Evolutionary conservation across 129 eudicot genomes (phyloP).

Genomic region (Gnaphalium uliginosum): DNA sequence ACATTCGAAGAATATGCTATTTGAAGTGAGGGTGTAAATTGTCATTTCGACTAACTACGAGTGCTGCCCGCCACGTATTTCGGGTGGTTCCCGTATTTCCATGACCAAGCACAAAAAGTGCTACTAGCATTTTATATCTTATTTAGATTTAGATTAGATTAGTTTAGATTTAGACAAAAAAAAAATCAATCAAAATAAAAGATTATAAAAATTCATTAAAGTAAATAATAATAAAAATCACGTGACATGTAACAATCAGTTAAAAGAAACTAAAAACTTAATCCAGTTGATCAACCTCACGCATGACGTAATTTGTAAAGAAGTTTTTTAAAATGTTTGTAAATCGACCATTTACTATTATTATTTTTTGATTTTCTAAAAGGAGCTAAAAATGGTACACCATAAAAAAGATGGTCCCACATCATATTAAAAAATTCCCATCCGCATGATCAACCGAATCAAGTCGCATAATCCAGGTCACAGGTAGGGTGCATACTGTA

Average conservation of each 20-base stretch:
- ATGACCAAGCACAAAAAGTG: background rate
- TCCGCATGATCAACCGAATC: slow-evolving; percentile 5
- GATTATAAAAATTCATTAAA: no score
- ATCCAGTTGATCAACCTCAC: no score
- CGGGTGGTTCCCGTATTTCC: background rate
- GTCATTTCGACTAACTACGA: slow-evolving; percentile 14
- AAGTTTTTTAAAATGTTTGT: no score
- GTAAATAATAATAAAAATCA: no score
- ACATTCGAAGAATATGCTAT: slow-evolving; percentile 27
- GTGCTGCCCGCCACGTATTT: slow-evolving; percentile 20
- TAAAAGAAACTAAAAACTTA: no score
- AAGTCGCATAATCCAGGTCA: background rate
- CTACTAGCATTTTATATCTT: no score
- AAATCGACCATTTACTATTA: no score
- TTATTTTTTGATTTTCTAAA: background rate
- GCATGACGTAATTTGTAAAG: no score
- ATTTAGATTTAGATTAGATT: no score
- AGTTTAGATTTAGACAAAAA: no score
- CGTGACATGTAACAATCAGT: no score
- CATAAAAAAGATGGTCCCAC: background rate
- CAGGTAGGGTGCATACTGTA: background rate
- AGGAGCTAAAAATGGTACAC: background rate
- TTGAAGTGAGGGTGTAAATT: slow-evolving; percentile 3
- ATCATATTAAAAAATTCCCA: background rate
- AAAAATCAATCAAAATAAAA: no score